Conservation (phyloP, 768 basidiomycete species). For the Lentinula aciculospora region DNA sequence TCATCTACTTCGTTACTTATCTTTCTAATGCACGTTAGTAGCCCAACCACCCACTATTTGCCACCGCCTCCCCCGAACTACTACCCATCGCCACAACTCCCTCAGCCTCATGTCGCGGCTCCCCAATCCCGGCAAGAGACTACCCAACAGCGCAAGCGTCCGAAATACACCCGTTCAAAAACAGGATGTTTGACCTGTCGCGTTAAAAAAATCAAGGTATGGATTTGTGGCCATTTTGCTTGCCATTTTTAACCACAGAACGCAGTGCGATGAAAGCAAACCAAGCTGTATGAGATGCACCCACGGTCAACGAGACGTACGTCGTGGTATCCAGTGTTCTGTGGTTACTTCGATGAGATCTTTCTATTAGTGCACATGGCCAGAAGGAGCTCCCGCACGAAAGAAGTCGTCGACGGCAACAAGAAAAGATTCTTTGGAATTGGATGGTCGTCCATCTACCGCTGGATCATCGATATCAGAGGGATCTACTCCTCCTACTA, state of each 20-base stretch:
- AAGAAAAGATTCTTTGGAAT: slow-evolving; percentile 44
- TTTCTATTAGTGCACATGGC: slow-evolving; percentile 69
- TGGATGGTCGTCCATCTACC: slow-evolving; percentile 65
- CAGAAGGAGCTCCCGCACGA: slow-evolving; percentile 67
- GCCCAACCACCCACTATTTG: slow-evolving; percentile 34
- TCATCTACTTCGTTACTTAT: slow-evolving; percentile 8
- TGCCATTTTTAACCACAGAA: slow-evolving; percentile 5
- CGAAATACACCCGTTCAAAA: slow-evolving; percentile 92
- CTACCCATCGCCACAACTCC: slow-evolving; percentile 24
- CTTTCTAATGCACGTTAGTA: slow-evolving; percentile 30
- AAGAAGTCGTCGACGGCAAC: slow-evolving; percentile 60
- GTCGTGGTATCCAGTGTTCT: slow-evolving; percentile 16
- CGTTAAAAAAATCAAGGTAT: slow-evolving; percentile 90
- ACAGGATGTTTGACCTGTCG: slow-evolving; percentile 93
- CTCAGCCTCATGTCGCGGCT: slow-evolving; percentile 40
- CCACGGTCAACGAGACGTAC: slow-evolving; percentile 78
- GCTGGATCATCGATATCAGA: slow-evolving; percentile 77
- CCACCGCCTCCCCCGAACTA: slow-evolving; percentile 31
- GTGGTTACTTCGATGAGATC: neutral
- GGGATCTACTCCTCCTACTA: slow-evolving; percentile 64
- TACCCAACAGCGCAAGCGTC: slow-evolving; percentile 64
- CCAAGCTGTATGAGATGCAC: slow-evolving; percentile 84
- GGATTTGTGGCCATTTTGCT: slow-evolving; percentile 12
- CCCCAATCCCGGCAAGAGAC: slow-evolving; percentile 45
- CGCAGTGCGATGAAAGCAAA: slow-evolving; percentile 86